Evolutionary conservation across 2,329 filamentous ascomycete species (phyloP).

Genomic region (Fusarium sarcochroum): DNA sequence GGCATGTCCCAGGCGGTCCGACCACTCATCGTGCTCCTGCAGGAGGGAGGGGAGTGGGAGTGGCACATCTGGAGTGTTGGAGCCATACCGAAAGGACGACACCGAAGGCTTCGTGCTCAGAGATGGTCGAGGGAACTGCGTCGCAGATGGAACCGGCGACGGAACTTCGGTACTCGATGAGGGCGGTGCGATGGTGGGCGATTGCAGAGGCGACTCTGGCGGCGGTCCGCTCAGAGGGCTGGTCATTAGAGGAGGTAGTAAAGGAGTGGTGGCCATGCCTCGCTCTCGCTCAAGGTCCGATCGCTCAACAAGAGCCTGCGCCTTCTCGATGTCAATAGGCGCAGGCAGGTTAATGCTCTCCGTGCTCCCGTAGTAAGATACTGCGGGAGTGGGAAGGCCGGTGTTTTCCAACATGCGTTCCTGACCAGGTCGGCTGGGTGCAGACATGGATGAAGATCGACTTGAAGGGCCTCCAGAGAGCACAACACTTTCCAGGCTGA

Average conservation of each 20-base stretch:
- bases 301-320: slow-evolving; percentile 53
- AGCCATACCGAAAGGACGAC: slow-evolving; percentile 77
- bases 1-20: slow-evolving; percentile 86
- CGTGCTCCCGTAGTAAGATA: slow-evolving; percentile 72
- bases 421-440: slow-evolving; percentile 63
- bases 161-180: slow-evolving; percentile 56
- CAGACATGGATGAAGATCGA: slow-evolving; percentile 83
- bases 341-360: slow-evolving; percentile 66
- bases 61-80: slow-evolving; percentile 70
- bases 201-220: slow-evolving; percentile 86
- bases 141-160: slow-evolving; percentile 64
- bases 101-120: slow-evolving; percentile 83
- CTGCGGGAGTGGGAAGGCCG: slow-evolving; percentile 72
- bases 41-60: slow-evolving; percentile 74
- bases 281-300: slow-evolving; percentile 70
- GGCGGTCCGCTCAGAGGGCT: slow-evolving; percentile 68
- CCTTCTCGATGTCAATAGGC: slow-evolving; percentile 57
- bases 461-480: slow-evolving; percentile 79
- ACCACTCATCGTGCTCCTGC: slow-evolving; percentile 84
- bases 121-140: slow-evolving; percentile 66
- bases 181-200: slow-evolving; percentile 78
- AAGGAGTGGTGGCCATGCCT: slow-evolving; percentile 80
- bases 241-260: slow-evolving; percentile 85
- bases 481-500: slow-evolving; percentile 81
- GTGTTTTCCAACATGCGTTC: slow-evolving; percentile 66